Conservation (phyloP, 345 rosid genomes). For the Brassica incana region DNA sequence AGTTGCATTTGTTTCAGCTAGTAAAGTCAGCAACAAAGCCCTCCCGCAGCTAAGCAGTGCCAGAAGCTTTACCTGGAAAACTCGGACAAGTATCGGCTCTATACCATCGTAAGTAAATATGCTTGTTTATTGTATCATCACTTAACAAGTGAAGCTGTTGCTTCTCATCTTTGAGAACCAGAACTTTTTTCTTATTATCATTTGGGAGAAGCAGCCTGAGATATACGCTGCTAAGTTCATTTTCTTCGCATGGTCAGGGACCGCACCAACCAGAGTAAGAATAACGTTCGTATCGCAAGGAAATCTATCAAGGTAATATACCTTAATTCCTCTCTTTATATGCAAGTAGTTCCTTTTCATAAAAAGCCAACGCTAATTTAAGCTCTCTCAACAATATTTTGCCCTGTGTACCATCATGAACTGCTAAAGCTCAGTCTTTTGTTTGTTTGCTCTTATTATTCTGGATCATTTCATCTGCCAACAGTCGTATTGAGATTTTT, state of each 20-base stretch:
- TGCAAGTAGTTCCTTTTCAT: conserved; percentile 10
- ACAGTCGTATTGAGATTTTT: background rate
- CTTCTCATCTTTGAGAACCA: conserved; percentile 10
- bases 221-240: conserved; percentile 23
- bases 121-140: conserved; percentile 16
- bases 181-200: background rate
- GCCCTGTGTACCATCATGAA: conserved; percentile 2
- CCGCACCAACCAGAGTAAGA: conserved; percentile 39
- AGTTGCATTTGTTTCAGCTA: conserved; percentile 47
- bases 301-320: conserved; percentile 56
- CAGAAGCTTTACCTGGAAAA: conserved; percentile 45
- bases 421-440: background rate
- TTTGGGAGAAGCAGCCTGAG: conserved; percentile 1
- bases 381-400: background rate
- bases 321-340: conserved; percentile 9
- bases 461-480: conserved; percentile 9
- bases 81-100: conserved; percentile 48
- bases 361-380: background rate
- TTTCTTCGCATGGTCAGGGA: conserved; percentile 42
- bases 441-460: conserved; percentile 9
- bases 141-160: background rate
- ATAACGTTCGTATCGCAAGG: conserved; percentile 36
- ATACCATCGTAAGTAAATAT: conserved; percentile 46
- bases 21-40: conserved; percentile 45
- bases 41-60: conserved; percentile 40